Evolutionary conservation across 768 basidiomycete species (phyloP), one percentile per base, ranked within the genome.

Genomic region (Phaffia tasmanica): DNA sequence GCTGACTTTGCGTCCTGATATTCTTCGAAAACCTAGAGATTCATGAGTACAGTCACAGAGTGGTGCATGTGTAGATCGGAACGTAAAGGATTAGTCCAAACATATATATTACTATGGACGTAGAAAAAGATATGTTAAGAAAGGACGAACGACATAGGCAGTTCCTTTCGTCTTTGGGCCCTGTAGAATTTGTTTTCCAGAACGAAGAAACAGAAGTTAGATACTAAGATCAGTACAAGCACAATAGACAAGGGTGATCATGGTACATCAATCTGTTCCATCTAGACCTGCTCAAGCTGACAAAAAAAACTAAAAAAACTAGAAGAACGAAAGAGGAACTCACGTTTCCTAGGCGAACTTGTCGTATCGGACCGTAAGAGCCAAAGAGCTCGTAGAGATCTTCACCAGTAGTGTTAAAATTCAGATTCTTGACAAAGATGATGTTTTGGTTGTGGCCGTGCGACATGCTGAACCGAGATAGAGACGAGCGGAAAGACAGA

Each of bases 371-470:
- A 19, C 67, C 67, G 30, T 69, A 63, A 16, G 48, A 47, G 18
- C 63, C 62, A 25, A 69, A 69, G 23, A 69, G 67, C 56, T 69
- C 67, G 58, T 69, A 69, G 9, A 69, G 58, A 53, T 69, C 67
- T 32, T 63, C 67, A 19, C 67, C 67, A 0, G 67, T 69, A 5
- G 67, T 69, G 51, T 69, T 69, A 50, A 69, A 69, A 59, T 69
- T 69, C 9, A 69, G 62, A 58, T 69, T 69, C 58, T 69, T 69
- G 57, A 69, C 67, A 51, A 69, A 69, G 23, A 69, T 62, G 6
- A 69, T 59, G 60, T 49, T 16, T n/a, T 23, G 19, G n/a, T 19
- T 23, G 42, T 15, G 9, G 9, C 47, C 25, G 15, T 15, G 21
- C 7, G 11, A 46, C 2, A 58, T n/a, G 42, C 21, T 23, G 18